Conservation (phyloP, 768 basidiomycete species). For the Agrocybe pediades region DNA sequence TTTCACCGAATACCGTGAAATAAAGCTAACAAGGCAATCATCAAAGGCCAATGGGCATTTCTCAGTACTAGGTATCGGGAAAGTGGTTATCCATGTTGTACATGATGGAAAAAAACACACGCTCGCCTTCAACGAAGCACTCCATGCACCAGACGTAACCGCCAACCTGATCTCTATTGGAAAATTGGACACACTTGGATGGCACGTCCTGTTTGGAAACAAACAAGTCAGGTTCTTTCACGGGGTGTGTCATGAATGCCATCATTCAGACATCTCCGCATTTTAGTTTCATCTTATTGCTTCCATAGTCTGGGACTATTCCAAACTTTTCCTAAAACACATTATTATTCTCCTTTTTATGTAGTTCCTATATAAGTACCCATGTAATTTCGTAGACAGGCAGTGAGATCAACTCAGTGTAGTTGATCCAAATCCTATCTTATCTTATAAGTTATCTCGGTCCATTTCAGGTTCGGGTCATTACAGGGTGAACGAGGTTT, state of each 20-base stretch:
- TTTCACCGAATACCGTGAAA: background rate
- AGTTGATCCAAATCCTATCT: no score
- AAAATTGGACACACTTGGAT: constrained; percentile 2
- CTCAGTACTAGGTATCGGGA: background rate
- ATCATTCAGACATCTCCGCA: no score
- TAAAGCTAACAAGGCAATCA: background rate
- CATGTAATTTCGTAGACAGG: no score
- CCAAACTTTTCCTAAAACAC: no score
- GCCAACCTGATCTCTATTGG: constrained; percentile 12
- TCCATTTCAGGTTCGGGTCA: no score
- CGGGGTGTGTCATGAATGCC: background rate
- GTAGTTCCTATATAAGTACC: no score
- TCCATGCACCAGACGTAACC: constrained; percentile 12
- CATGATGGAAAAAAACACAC: background rate
- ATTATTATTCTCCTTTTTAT: no score
- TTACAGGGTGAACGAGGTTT: no score
- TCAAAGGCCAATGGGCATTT: background rate
- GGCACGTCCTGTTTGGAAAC: constrained; percentile 3
- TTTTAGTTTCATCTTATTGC: no score
- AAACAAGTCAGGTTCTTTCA: background rate
- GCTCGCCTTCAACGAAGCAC: constrained; percentile 3
- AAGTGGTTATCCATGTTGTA: background rate
- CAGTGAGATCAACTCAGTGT: no score
- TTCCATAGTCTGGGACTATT: no score
- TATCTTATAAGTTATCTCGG: no score